Base-by-base conservation (phyloP, 805 yeast species). In the Zygotorulaspora sp. region DNA sequence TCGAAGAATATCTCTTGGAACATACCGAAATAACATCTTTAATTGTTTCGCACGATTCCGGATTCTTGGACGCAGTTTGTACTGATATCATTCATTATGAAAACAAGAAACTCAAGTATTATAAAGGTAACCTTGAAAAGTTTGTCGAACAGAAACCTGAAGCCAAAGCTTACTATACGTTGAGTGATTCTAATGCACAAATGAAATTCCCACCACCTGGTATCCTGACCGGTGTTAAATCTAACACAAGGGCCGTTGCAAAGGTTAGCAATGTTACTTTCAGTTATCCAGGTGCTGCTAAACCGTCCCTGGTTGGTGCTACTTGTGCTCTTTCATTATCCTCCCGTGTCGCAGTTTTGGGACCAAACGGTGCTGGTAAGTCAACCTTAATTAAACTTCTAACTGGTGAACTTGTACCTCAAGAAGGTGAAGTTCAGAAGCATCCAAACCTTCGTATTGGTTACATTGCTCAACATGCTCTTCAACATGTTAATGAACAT, bases 131-230 rank as follows among this genome's bases (percentile, higher is more conserved):
- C 64, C 73, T 90, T 55, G 84, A 96, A 10, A 94, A 79, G 53
- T 89, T 90, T 51, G 98, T 90, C 46, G 78, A 83, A 63, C 83
- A 80, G 30, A 82, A 86, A 55, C 98, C 98, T 32, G 97, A 90
- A 67, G 97, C 96, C 42, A 89, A 87, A 66, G 80, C 97, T 3
- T 90, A 90, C 66, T 90, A 90, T 63, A 89, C 97, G 12, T 76
- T 90, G 61, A 80, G 95, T 22, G 97, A 90, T 62, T 77, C 92
- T 18, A 83, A 83, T 52, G 92, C 90, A 41, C 85, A 89, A 67
- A 90, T 90, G 97, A 87, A 87, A 18, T 92, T 90, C 85, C 98
- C 98, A 52, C 90, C 96, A 7, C 97, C 97, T 43, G 98, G 98
- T 54, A 83, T 92, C 49, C 72, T 92, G 53, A 81, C 96, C n/a